Evolutionary conservation across 2,329 filamentous ascomycete species (phyloP), one percentile per base, ranked within the genome.

Genomic region (Fusarium multiceps): DNA sequence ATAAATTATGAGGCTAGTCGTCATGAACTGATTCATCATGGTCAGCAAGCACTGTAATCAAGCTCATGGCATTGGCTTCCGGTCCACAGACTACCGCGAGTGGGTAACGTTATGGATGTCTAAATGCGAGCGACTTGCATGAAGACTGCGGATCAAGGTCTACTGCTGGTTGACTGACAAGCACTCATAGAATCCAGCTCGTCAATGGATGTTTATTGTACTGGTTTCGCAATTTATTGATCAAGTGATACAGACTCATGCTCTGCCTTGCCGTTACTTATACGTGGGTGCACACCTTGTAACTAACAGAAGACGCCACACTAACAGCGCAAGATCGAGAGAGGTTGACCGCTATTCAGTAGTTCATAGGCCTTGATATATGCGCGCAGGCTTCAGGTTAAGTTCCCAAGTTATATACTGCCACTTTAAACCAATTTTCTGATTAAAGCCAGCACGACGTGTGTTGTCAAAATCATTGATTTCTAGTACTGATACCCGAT

Each of bases 11-110:
- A 27, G 21, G 27, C 23, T 25, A 48, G 10, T 20, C n/a, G 9
- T 5, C 23, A 25, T 8, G 13, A 18, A 21, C 32, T 55, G 20
- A 51, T 57, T 55, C 41, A 59, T 66, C 49, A 45, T 62, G 53
- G 60, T 71, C 68, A 71, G 56, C 64, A 57, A 27, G 37, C 34
- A 37, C 34, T 37, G 34, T 43, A 69, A 57, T 69, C 12, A 18
- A 40, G 23, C 34, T 59, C 56, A 40, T 43, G 30, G 45, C 21
- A 72, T 71, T 71, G 68, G 68, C 34, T 55, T 50, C 53, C 32
- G 14, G 18, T 16, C 25, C 28, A 37, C 34, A 12, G 13, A 55
- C n/a, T 43, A n/a, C 16, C 23, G n/a, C 21, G 25, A 61, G 49
- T 40, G 45, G 60, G 55, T 50, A 37, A 37, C 18, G 34, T 37